Base-by-base conservation (phyloP, 2,329 filamentous ascomycete genomes). In the Colletotrichum tamarilloi region DNA sequence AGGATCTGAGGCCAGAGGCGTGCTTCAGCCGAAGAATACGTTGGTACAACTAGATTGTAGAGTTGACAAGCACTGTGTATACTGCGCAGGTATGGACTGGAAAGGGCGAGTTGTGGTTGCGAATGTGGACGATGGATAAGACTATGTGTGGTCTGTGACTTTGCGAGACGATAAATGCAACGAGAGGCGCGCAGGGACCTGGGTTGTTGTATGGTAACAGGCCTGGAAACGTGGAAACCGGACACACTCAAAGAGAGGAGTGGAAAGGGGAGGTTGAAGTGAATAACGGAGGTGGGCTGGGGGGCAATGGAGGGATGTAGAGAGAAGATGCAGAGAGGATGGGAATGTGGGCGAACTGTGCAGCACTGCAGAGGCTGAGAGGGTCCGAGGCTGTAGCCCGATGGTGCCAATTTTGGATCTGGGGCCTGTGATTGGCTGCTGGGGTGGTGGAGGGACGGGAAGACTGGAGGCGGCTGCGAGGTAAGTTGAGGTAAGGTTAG, bases 101-200 rank as follows among this genome's bases (percentile, higher is more conserved):
- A 42, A 42, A 19, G 38, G 42, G 30, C 30, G 49, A 49, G 58
- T 57, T 46, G 30, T 56, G 32, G 16, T 56, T 38, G 30, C 57
- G 57, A 62, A 30, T 28, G 35, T 62, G 24, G 16, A 19, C 30
- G 30, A 58, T 9, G 46, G 52, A 49, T 14, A 35, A 24, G 32
- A 32, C 32, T 62, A 22, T 26, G 32, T 60, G 42, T 28, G 56
- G 56, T 49, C 30, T 60, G 46, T 53, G 53, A 28, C 56, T 71
- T 73, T 70, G 56, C 66, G 71, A 73, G 71, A 71, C 71, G 71
- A 62, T 12, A 57, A 62, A 71, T 73, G 71, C 71, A 73, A 69
- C 71, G 62, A 66, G 71, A 52, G 56, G 35, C 56, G 71, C 60
- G 56, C 67, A 66, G 62, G 70, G 69, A 64, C 62, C 38, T 24